Percentiles rank a stretch among this genome's conserved stretches.
These are phyloP conservation scores for Xylariaceae sp. DNA, from an alignment of 2,329 filamentous ascomycete species.

Conservation along the genomic window DNA sequence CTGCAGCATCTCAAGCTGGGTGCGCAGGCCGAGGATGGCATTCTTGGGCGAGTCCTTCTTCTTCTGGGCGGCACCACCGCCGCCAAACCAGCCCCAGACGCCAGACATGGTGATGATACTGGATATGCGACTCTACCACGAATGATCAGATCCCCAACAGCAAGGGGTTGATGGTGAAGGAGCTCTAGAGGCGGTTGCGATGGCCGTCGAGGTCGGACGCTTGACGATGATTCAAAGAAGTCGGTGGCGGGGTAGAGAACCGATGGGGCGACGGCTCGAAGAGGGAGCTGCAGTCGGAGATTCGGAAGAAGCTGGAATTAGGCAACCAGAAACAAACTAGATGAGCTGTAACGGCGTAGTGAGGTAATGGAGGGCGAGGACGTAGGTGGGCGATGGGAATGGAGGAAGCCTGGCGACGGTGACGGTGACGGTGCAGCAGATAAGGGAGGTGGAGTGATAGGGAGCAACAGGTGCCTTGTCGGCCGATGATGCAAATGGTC, in stretches of 20 bases:
- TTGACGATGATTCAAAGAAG: slow-evolving; percentile 1
- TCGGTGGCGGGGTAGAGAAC: slow-evolving; percentile 22
- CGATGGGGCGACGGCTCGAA: slow-evolving; percentile 9
- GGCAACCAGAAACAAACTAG: background rate
- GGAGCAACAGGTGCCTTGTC: background rate
- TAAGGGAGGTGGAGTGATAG: too few relatives aligned
- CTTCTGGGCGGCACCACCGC: slow-evolving; percentile 71
- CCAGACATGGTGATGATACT: slow-evolving; percentile 50
- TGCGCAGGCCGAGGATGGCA: slow-evolving; percentile 82
- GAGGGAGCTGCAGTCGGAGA: slow-evolving; percentile 1
- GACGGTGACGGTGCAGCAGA: too few relatives aligned
- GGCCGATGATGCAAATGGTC: slow-evolving; percentile 20
- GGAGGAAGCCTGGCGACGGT: slow-evolving; percentile 1
- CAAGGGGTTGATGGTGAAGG: background rate
- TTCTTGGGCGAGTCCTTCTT: slow-evolving; percentile 95
- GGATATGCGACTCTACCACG: slow-evolving; percentile 2
- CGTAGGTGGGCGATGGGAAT: slow-evolving; percentile 5
- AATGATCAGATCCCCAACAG: slow-evolving; percentile 5
- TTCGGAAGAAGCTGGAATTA: slow-evolving; percentile 2
- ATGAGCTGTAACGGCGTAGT: background rate
- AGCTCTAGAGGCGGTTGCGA: slow-evolving; percentile 3
- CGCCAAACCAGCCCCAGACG: slow-evolving; percentile 90
- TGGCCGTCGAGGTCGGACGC: background rate
- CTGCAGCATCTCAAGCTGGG: slow-evolving; percentile 94
- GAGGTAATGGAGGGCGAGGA: background rate